Conservation (phyloP, 768 basidiomycete species). For the Cubamyces sp. region DNA sequence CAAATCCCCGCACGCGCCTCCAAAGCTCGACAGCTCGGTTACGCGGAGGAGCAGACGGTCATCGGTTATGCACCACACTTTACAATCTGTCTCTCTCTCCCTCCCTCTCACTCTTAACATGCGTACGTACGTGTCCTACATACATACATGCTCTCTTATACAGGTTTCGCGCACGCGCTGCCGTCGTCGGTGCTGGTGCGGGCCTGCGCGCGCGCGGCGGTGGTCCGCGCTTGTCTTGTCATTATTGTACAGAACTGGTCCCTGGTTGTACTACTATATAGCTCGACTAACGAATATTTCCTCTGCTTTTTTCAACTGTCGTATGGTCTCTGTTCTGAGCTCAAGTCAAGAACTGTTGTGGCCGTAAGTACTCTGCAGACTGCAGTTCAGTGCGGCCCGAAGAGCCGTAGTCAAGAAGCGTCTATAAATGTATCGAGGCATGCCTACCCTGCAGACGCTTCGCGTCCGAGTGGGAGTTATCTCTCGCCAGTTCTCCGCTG, state of each 20-base stretch:
- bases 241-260: constrained; percentile 19
- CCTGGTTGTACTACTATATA: constrained; percentile 21
- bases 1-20: no score
- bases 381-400: background rate
- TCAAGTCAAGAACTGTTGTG: background rate
- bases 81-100: no score
- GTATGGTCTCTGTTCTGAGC: background rate
- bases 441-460: no score
- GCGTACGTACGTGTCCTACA: background rate
- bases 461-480: no score
- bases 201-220: background rate
- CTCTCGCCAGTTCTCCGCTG: no score
- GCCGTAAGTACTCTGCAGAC: background rate
- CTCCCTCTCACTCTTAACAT: no score
- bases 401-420: background rate
- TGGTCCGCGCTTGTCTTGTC: background rate
- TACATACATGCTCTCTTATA: background rate
- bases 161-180: background rate
- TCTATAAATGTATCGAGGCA: no score
- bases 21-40: no score
- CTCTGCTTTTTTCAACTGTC: background rate
- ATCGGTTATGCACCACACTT: no score
- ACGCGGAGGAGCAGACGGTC: no score
- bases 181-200: background rate
- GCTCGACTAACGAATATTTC: constrained; percentile 11